Evolutionary conservation across 805 yeast genomes (phyloP).

Genomic region (Ogataea allantospora): DNA sequence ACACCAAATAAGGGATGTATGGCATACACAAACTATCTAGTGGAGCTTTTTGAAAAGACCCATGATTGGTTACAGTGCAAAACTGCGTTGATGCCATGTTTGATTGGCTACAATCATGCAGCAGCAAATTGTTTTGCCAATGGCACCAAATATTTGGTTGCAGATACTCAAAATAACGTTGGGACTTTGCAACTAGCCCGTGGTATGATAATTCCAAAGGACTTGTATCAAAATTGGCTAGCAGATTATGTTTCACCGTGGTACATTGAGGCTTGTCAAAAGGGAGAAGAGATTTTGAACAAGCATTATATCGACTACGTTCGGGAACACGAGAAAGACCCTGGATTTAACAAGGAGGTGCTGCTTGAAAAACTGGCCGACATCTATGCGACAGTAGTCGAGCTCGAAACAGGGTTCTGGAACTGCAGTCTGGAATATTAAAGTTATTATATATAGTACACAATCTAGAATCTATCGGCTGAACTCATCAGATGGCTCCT

Average conservation of each 20-base stretch:
- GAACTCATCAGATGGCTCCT: background rate
- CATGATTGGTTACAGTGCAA: conserved; percentile 64
- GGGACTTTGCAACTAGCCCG: conserved; percentile 22
- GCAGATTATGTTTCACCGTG: conserved; percentile 58
- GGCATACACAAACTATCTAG: conserved; percentile 60
- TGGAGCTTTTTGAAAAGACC: conserved; percentile 48
- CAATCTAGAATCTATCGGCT: background rate
- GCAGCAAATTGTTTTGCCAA: conserved; percentile 12
- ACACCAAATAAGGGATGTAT: conserved; percentile 55
- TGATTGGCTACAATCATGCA: conserved; percentile 69
- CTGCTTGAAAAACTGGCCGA: conserved; percentile 44
- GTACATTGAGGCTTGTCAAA: conserved; percentile 50
- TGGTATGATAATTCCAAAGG: conserved; percentile 27
- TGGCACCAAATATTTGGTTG: conserved; percentile 14
- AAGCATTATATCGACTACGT: conserved; percentile 11
- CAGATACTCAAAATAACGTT: conserved; percentile 6
- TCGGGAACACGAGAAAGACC: conserved; percentile 35
- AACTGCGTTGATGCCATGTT: conserved; percentile 72
- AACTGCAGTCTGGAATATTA: conserved; percentile 34
- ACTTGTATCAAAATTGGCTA: conserved; percentile 52
- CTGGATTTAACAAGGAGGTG: conserved; percentile 42
- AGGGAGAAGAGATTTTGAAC: conserved; percentile 47
- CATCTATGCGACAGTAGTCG: conserved; percentile 58
- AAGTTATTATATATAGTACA: conserved; percentile 2
- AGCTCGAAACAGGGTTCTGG: conserved; percentile 71